Evolutionary conservation across 2,329 filamentous ascomycete species (phyloP), one percentile per base, ranked within the genome.

Genomic region (Biscogniauxia marginata): DNA sequence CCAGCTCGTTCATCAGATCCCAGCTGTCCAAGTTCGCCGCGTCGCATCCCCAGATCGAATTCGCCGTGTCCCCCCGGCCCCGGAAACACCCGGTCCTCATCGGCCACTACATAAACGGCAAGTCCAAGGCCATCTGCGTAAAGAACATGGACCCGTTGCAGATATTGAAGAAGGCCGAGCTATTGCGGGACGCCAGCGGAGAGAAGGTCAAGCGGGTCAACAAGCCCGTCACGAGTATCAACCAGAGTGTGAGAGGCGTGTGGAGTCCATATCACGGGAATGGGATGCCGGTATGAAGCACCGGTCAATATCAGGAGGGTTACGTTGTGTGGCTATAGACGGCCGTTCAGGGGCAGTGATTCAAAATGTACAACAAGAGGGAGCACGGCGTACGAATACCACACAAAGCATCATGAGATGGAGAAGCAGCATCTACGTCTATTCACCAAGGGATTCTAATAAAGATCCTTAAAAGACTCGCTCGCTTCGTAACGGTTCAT

Each of bases 81-180:
- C 81, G 86, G 66, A 89, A 89, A 71, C 93, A 98, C 75, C 95
- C 95, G 39, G 85, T 96, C 60, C 85, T 99, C 67, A 86, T 88
- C 67, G 95, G 91, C 56, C 84, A 91, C 74, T 99, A 96, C 77
- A 91, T 98, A 79, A 98, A 97, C 73, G 93, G 93, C 60, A 83
- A 86, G 23, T 82, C 89, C 60, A 95, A 95, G 74, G 84, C 91
- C 8, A 85, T 98, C 52, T 97, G 93, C 73, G 92, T 98, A 55
- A 85, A 89, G 65, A 98, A 96, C 68, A 74, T 97, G 70, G 86
- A 92, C 65, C 84, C 86, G 24, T 84, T 88, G 58, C 88, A 96
- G 72, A 88, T 99, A 39, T 72, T 93, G 54, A 81, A 91, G 70
- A 97, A 97, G 80, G 86, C 83, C 0, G 82, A 89, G 71, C 73